Percentiles rank a stretch among this genome's conserved stretches.
These are phyloP conservation scores for Sporobolus alterniflorus DNA, from an alignment of 202 grass and related monocot species.

Conservation along the genomic window DNA sequence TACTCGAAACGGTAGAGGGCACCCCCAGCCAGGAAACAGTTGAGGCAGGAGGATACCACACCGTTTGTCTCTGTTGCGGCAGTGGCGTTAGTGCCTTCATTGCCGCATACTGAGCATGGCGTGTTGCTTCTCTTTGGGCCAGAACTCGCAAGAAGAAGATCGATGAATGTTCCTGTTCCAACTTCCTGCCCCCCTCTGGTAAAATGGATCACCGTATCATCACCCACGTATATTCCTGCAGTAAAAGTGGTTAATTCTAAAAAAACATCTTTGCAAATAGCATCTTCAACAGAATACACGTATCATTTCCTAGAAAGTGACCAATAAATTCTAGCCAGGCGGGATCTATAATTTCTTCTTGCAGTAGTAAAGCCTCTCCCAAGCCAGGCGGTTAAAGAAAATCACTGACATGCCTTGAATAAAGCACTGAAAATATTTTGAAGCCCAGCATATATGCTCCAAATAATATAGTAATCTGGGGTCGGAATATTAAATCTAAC, in stretches of 20 bases:
- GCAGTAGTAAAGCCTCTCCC: neutral
- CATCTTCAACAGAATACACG: neutral
- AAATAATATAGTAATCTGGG: neutral
- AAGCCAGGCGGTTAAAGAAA: neutral
- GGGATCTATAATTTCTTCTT: neutral
- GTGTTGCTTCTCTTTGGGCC: slow-evolving; percentile 36
- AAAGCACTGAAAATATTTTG: neutral
- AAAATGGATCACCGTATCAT: slow-evolving; percentile 88
- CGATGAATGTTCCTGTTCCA: slow-evolving; percentile 71
- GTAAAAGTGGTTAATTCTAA: neutral
- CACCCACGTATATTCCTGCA: slow-evolving; percentile 79
- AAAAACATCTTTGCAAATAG: neutral
- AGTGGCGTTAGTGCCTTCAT: neutral
- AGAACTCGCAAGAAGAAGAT: slow-evolving; percentile 60
- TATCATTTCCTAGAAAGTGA: neutral
- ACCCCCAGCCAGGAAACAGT: slow-evolving; percentile 73
- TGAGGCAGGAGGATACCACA: slow-evolving; percentile 72
- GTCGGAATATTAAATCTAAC: no score
- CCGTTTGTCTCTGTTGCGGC: slow-evolving; percentile 16
- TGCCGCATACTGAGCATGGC: slow-evolving; percentile 44
- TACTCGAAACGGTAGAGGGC: slow-evolving; percentile 85
- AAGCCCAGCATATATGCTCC: neutral
- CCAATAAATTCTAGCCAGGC: neutral
- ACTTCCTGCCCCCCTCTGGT: slow-evolving; percentile 81
- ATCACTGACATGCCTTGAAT: neutral